Evolutionary conservation across 495 filamentous ascomycete genomes (phyloP).

Genomic region (Apiosordaria backusii): DNA sequence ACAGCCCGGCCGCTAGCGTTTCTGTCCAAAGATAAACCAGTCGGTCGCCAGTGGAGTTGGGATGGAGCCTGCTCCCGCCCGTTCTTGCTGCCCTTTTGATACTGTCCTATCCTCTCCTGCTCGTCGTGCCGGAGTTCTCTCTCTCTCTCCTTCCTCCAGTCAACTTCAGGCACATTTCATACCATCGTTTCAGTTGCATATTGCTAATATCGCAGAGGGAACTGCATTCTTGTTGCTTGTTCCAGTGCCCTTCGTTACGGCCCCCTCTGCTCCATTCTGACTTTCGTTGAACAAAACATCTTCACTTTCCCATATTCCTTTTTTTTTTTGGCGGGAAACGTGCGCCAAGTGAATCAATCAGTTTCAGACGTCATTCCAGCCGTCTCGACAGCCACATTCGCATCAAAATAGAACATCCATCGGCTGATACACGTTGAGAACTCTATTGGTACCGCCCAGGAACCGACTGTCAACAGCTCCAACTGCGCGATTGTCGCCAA

Average conservation of each 20-base stretch:
- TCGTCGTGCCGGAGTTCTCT: background rate
- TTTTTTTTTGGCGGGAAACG: background rate
- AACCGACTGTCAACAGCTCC: background rate
- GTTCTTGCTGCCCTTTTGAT: background rate
- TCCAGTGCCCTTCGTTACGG: slow-evolving; percentile 11
- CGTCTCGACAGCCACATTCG: slow-evolving; percentile 1
- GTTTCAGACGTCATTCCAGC: slow-evolving; percentile 8
- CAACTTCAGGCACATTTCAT: background rate
- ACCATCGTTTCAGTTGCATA: background rate
- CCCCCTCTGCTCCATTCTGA: slow-evolving; percentile 33
- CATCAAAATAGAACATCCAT: background rate
- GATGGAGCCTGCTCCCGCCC: background rate
- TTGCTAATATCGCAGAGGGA: slow-evolving; percentile 7
- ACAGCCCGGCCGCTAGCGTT: background rate
- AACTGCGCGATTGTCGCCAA: background rate
- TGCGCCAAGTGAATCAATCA: slow-evolving; percentile 1
- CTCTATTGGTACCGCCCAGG: too few species aligned
- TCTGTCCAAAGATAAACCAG: too few species aligned
- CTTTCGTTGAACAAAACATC: slow-evolving; percentile 34
- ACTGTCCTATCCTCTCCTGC: background rate
- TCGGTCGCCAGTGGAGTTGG: background rate
- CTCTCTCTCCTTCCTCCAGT: background rate
- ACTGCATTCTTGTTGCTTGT: slow-evolving; percentile 16
- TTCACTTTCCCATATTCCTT: slow-evolving; percentile 16
- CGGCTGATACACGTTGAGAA: background rate